A percentile compares a stretch with the other conserved stretches of the same genome.
Evolutionary conservation across 2,329 filamentous ascomycete species (phyloP).

Genomic region (Ciborinia camelliae): DNA sequence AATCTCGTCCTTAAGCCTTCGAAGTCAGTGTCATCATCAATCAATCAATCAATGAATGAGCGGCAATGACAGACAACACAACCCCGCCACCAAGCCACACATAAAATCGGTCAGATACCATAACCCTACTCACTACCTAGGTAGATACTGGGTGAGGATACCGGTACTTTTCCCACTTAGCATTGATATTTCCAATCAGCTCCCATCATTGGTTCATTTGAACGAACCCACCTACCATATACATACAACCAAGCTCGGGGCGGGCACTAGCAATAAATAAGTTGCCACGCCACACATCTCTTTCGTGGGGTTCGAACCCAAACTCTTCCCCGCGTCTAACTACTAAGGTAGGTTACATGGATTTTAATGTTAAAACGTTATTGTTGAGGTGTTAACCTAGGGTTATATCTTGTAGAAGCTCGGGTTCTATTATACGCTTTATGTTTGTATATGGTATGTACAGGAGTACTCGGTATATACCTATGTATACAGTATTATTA

Average conservation of each 20-base stretch:
- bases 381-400: too few species aligned
- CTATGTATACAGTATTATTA: too few species aligned
- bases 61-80: not conserved
- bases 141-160: too few species aligned
- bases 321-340: not conserved
- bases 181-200: not conserved
- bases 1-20: not conserved
- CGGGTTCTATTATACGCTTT: too few species aligned
- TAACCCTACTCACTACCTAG: too few species aligned
- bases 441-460: too few species aligned
- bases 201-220: not conserved
- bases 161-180: not conserved
- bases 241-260: too few species aligned
- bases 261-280: not conserved
- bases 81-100: not conserved
- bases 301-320: not conserved
- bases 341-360: too few species aligned
- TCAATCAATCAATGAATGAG: not conserved
- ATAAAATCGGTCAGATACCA: not conserved
- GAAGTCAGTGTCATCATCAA: not conserved
- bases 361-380: too few species aligned
- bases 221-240: not conserved
- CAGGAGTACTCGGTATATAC: too few species aligned
- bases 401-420: too few species aligned
- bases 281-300: not conserved